phyloP scores from a whole-genome alignment of 441 rosid species.

The Isatis lusitanica region DNA sequence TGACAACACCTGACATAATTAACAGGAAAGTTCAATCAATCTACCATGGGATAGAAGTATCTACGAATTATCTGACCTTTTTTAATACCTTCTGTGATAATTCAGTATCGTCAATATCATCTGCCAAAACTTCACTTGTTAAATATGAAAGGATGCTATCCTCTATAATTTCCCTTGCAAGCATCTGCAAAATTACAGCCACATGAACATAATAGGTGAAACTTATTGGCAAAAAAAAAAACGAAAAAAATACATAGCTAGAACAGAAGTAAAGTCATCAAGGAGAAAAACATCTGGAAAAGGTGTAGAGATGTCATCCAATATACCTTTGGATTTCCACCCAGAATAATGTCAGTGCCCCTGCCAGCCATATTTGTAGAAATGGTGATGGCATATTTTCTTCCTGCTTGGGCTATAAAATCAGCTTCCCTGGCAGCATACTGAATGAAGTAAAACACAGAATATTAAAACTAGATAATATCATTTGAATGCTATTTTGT shows the following conservation, averaged over 20 bases:
- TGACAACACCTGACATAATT: conserved; percentile 59
- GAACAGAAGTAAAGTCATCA: conserved; percentile 18
- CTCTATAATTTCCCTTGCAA: conserved; percentile 87
- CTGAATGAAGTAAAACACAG: conserved; percentile 43
- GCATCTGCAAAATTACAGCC: conserved; percentile 56
- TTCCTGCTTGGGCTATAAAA: conserved; percentile 90
- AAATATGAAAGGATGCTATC: conserved; percentile 79
- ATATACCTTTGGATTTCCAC: conserved; percentile 93
- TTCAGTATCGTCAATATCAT: conserved; percentile 49
- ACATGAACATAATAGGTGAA: background rate
- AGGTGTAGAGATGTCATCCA: background rate
- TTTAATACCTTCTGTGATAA: conserved; percentile 61
- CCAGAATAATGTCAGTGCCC: conserved; percentile 94
- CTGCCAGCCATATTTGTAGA: conserved; percentile 99
- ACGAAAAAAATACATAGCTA: background rate
- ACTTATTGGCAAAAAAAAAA: background rate
- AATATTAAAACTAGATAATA: conserved; percentile 13
- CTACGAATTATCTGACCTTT: conserved; percentile 7
- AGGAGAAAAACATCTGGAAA: background rate
- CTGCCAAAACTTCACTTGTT: conserved; percentile 58
- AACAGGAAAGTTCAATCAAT: conserved; percentile 24
- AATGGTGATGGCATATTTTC: conserved; percentile 89
- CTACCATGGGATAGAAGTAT: background rate
- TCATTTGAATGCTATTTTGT: background rate
- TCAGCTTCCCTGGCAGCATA: conserved; percentile 98